These are phyloP conservation scores for Phialophora verrucosa DNA, from an alignment of 2,329 filamentous ascomycete genomes.

Conservation along the genomic window DNA sequence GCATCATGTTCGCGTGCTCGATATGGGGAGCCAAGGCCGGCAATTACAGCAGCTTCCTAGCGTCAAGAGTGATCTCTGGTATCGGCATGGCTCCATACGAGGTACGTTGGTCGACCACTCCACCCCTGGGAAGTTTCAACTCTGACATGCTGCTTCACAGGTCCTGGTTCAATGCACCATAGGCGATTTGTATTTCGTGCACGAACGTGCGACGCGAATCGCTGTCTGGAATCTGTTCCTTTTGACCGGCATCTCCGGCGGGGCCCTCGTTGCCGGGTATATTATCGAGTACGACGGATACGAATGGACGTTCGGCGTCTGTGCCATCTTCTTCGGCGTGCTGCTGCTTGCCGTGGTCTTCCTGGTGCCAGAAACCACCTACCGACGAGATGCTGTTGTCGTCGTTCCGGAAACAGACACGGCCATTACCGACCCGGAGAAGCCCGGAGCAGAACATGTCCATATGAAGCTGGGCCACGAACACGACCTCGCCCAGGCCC, in stretches of 20 bases:
- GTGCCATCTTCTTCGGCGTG: constrained; percentile 43
- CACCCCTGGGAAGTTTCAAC: constrained; percentile 39
- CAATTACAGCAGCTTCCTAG: constrained; percentile 48
- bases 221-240: constrained; percentile 52
- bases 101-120: constrained; percentile 44
- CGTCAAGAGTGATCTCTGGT: constrained; percentile 51
- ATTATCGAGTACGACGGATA: constrained; percentile 43
- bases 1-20: constrained; percentile 46
- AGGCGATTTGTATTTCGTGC: constrained; percentile 50
- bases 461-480: constrained; percentile 33
- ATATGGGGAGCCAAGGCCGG: constrained; percentile 47
- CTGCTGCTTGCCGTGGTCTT: constrained; percentile 43
- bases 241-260: constrained; percentile 46
- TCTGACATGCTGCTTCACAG: constrained; percentile 8
- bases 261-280: constrained; percentile 51
- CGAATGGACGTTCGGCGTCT: constrained; percentile 33
- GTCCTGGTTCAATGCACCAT: constrained; percentile 58
- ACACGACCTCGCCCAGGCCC: constrained; percentile 28
- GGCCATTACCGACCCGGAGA: constrained; percentile 34
- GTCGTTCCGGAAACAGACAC: constrained; percentile 36
- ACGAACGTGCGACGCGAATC: constrained; percentile 43
- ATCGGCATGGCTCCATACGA: constrained; percentile 52
- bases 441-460: constrained; percentile 23
- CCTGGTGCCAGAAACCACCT: constrained; percentile 48
- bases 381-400: constrained; percentile 45